Base-by-base conservation (phyloP, 805 yeast genomes). In the Candida saitoana region DNA sequence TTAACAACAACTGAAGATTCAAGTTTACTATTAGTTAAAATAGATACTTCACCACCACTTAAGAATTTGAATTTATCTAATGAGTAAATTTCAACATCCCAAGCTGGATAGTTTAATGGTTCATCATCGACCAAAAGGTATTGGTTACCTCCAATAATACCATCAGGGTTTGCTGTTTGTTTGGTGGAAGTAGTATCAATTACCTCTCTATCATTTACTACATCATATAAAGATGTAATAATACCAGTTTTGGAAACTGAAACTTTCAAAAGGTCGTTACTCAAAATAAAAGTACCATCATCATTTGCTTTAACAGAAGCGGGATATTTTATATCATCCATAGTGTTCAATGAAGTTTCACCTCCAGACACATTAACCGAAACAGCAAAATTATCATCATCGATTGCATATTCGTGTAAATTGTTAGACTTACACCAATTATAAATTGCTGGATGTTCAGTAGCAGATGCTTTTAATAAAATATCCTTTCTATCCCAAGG, bases 21-120 rank as follows among this genome's bases (percentile, higher is more conserved):
- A 36, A 84, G 66, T 11, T 85, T 80, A 24, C 84, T 82, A 32
- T 64, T 60, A 38, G 72, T 73, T 27, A 67, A 51, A 9, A 73
- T 60, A 30, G 65, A 58, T 5, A 74, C 64, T 18, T 71, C 67
- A n/a, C 71, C 72, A 11, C 50, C 50, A 5, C 49, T 44, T 41
- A 70, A 52, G 49, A 80, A 78, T 41, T 67, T 68, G 56, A 75
- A 79, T 55, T 84, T 88, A 52, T 84, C 87, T 43, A 87, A 74
- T 0, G 96, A 86, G 57, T 79, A 93, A 44, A 89, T 73, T 59
- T 91, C 99, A 0, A 98, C 91, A 59, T 91, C 99, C 99, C 99
- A 91, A 1, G 98, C 98, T 35, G 88, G 96, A 81, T 82, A 91
- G 43, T 76, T 82, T 55, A 87, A 69, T 7, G 99, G 99, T 48